phyloP scores from a whole-genome alignment of 768 basidiomycete species.

The Lyophyllum atratum region DNA sequence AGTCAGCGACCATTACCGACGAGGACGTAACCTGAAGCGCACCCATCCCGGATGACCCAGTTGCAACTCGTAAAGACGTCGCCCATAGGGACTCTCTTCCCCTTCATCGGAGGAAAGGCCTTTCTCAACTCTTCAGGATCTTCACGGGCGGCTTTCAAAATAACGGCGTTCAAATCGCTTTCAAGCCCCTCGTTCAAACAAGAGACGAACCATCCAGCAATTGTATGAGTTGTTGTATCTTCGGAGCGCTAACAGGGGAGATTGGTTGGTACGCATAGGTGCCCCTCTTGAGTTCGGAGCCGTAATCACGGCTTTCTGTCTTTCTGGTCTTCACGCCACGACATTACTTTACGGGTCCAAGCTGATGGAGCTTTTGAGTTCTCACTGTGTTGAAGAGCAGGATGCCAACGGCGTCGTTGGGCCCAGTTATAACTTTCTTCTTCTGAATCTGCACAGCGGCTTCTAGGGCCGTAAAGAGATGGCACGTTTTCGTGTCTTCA shows the following conservation, averaged over 20 bases:
- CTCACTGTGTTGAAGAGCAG: conserved; percentile 91
- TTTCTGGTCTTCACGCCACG: conserved; percentile 39
- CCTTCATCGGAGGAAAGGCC: conserved; percentile 64
- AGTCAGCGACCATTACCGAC: not conserved
- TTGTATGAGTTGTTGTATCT: conserved; percentile 76
- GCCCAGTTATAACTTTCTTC: conserved; percentile 85
- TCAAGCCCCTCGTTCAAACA: not conserved
- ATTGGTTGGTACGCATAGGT: conserved; percentile 79
- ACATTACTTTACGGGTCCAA: conserved; percentile 3
- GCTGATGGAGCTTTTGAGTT: conserved; percentile 4
- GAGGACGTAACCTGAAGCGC: conserved; percentile 16
- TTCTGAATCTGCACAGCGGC: conserved; percentile 87
- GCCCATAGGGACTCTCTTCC: conserved; percentile 72
- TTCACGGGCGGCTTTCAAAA: conserved; percentile 58
- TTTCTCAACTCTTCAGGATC: conserved; percentile 57
- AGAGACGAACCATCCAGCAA: conserved; percentile 68
- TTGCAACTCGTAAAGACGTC: conserved; percentile 92
- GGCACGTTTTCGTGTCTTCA: conserved; percentile 70
- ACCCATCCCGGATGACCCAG: conserved; percentile 90
- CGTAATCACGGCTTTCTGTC: conserved; percentile 30
- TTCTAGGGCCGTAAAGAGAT: conserved; percentile 78
- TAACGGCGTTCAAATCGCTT: not conserved
- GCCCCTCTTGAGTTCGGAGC: conserved; percentile 65
- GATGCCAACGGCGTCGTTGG: conserved; percentile 89
- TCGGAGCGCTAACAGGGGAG: conserved; percentile 74